Percentiles rank a stretch among this genome's conserved stretches.
Evolutionary conservation across 108 stramenopile genomes (phyloP).

Genomic region (Chaetoceros tenuissimus): DNA sequence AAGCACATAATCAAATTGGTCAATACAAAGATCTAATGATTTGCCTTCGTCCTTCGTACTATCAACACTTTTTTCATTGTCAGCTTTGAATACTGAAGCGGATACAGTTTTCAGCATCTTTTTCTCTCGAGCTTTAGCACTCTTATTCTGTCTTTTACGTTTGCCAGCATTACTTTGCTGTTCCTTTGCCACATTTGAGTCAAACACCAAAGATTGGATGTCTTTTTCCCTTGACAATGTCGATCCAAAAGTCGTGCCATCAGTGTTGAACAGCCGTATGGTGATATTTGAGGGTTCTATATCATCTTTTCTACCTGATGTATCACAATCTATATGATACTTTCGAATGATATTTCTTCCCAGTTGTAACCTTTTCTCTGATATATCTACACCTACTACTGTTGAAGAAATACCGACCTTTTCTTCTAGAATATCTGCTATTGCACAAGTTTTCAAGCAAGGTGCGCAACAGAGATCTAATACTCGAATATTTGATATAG

Average conservation of each 20-base stretch:
- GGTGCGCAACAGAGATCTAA: slow-evolving; percentile 90
- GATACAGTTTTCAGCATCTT: slow-evolving; percentile 31
- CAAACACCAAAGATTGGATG: slow-evolving; percentile 64
- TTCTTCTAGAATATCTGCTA: slow-evolving; percentile 50
- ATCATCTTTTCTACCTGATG: slow-evolving; percentile 10
- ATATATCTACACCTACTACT: slow-evolving; percentile 75
- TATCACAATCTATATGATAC: slow-evolving; percentile 50
- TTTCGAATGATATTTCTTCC: slow-evolving; percentile 69
- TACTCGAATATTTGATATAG: slow-evolving; percentile 22
- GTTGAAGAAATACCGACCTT: slow-evolving; percentile 4
- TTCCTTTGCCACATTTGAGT: slow-evolving; percentile 45
- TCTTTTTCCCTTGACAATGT: slow-evolving; percentile 20
- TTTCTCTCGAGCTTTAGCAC: slow-evolving; percentile 63
- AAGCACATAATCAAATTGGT: slow-evolving; percentile 74
- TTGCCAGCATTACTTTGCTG: slow-evolving; percentile 31
- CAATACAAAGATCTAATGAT: slow-evolving; percentile 2
- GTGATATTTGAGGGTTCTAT: background rate
- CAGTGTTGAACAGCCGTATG: slow-evolving; percentile 7
- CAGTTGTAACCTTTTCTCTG: slow-evolving; percentile 43
- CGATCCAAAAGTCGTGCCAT: slow-evolving; percentile 21
- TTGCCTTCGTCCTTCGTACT: slow-evolving; percentile 1
- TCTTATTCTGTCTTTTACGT: slow-evolving; percentile 82
- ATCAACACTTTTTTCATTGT: too few relatives aligned
- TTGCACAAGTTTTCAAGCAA: slow-evolving; percentile 73
- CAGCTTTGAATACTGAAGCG: too few relatives aligned